These are phyloP conservation scores for Nicotiana tabacum DNA, from an alignment of 257 asterid species.

Conservation along the genomic window DNA sequence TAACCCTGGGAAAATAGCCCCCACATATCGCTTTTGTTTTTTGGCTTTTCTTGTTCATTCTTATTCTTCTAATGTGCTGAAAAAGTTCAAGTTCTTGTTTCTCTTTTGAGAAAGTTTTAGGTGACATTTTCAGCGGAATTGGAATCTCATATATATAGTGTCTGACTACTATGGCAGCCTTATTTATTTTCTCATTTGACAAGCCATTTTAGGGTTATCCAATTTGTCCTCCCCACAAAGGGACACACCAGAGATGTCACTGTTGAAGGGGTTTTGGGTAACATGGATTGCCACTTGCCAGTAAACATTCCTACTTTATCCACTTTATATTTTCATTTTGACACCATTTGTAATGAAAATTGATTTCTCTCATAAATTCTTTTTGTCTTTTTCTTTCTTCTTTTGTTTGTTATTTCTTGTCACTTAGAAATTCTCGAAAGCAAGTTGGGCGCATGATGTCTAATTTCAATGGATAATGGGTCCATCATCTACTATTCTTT, in stretches of 20 bases:
- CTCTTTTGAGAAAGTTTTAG: background rate
- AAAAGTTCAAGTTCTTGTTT: background rate
- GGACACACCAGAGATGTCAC: slow-evolving; percentile 15
- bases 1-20: slow-evolving; percentile 12
- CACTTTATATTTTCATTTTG: background rate
- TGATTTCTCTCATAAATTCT: background rate
- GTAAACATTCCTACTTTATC: background rate
- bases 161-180: background rate
- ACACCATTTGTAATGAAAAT: background rate
- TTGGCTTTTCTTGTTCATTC: slow-evolving; percentile 20
- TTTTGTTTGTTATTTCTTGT: background rate
- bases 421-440: background rate
- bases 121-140: background rate
- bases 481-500: background rate
- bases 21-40: background rate
- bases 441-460: background rate
- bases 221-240: slow-evolving; percentile 26
- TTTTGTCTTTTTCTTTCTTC: background rate
- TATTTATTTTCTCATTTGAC: slow-evolving; percentile 14
- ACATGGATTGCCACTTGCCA: slow-evolving; percentile 5
- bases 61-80: slow-evolving; percentile 9
- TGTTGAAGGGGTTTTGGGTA: slow-evolving; percentile 10
- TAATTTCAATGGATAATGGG: background rate
- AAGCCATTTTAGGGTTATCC: slow-evolving; percentile 18
- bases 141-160: slow-evolving; percentile 6